Evolutionary conservation across 164 flowering plant species (phyloP), one percentile per base, ranked within the genome.

Genomic region (Aristolochia californica): DNA sequence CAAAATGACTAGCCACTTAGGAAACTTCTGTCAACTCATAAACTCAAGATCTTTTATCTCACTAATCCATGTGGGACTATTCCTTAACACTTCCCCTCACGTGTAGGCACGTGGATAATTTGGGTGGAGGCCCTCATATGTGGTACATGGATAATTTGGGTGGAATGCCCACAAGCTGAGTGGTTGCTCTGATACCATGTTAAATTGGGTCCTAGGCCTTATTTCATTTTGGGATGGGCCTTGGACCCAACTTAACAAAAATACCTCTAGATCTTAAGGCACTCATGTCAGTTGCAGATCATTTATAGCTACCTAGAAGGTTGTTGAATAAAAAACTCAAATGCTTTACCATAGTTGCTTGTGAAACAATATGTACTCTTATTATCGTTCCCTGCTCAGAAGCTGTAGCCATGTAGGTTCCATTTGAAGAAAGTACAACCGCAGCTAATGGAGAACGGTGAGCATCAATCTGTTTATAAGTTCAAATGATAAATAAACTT

Each of bases 301-400:
- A 24, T 49, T n/a, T 16, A 48, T 49, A 16, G 14, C 24, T 20
- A 8, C 21, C 3, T 49, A 17, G 13, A 25, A 21, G 23, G 10
- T 10, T 9, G 8, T 48, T 48, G 21, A 49, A 11, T 12, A 7
- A 2, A 34, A n/a, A 34, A 12, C 9, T 34, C 40, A 34, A 34
- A 38, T 47, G 57, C 18, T 48, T 72, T 58, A 85, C 97, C 95
- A 85, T 80, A 45, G 85, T 81, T 59, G 94, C 91, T 45, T 83
- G 86, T 14, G 94, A 80, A 65, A 91, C 78, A 60, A 80, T 67
- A 83, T 88, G 84, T 70, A 91, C 91, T 79, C 97, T 78, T 62
- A 91, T 77, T 59, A 85, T 73, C 49, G 97, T 91, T 58, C 97
- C 97, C 61, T 91, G 97, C 61, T 91, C 97, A 62, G 97, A 91